Evolutionary conservation across 2,329 filamentous ascomycete genomes (phyloP).

Genomic region (Pseudocercospora crystallina): DNA sequence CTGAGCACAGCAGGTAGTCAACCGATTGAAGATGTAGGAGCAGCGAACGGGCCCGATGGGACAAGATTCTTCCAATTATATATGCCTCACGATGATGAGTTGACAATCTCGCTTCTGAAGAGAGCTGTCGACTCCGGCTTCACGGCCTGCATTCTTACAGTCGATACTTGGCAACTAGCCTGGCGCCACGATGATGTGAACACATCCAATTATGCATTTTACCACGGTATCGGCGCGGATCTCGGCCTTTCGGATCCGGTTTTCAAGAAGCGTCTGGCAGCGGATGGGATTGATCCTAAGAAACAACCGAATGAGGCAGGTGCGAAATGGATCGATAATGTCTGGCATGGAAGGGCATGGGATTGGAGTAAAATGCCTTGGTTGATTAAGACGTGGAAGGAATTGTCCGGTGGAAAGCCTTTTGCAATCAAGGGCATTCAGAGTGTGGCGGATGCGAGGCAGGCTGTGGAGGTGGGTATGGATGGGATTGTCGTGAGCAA

Average conservation of each 20-base stretch:
- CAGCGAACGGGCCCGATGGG: slow-evolving; percentile 50
- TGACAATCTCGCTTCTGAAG: slow-evolving; percentile 57
- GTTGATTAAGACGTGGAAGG: slow-evolving; percentile 59
- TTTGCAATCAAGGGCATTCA: slow-evolving; percentile 72
- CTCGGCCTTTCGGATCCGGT: slow-evolving; percentile 60
- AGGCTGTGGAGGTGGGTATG: slow-evolving; percentile 59
- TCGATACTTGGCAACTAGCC: slow-evolving; percentile 64
- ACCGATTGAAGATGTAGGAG: slow-evolving; percentile 59
- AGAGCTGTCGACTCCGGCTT: slow-evolving; percentile 57
- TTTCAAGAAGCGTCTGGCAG: slow-evolving; percentile 55
- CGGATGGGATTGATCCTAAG: slow-evolving; percentile 54
- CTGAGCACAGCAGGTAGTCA: slow-evolving; percentile 58
- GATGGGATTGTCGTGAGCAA: slow-evolving; percentile 71
- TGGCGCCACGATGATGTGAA: slow-evolving; percentile 61
- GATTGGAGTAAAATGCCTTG: slow-evolving; percentile 68
- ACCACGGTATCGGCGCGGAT: slow-evolving; percentile 59
- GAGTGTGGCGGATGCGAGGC: slow-evolving; percentile 61
- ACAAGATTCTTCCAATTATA: slow-evolving; percentile 65
- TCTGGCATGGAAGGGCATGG: slow-evolving; percentile 64
- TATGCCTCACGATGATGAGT: slow-evolving; percentile 62
- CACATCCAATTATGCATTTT: slow-evolving; percentile 62
- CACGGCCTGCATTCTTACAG: slow-evolving; percentile 59
- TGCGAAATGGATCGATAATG: slow-evolving; percentile 62
- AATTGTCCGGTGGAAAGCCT: slow-evolving; percentile 55
- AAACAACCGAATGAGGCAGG: slow-evolving; percentile 56